Percentiles rank a stretch among this genome's conserved stretches.
Evolutionary conservation across 1,139 yeast species (phyloP).

Genomic region (Taphrina communis): DNA sequence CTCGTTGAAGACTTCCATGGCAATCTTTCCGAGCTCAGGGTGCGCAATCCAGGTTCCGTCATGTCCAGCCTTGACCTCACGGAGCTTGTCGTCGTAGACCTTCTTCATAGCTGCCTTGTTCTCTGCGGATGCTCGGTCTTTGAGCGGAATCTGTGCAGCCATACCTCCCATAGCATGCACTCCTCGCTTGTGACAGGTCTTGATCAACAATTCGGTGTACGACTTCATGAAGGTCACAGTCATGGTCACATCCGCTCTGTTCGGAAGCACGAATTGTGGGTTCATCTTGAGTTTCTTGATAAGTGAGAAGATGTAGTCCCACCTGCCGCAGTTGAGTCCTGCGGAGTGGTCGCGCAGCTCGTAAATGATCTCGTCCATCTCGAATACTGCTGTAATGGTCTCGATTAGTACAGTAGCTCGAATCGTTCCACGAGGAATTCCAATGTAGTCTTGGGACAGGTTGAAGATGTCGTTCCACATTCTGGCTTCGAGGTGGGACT

Average conservation of each 20-base stretch:
- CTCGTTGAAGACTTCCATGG: conserved; percentile 76
- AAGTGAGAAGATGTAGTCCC: conserved; percentile 80
- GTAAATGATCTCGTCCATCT: conserved; percentile 80
- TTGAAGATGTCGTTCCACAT: conserved; percentile 80
- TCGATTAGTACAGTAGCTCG: conserved; percentile 80
- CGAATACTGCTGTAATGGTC: conserved; percentile 77
- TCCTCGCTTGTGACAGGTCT: conserved; percentile 75
- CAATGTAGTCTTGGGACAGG: conserved; percentile 69
- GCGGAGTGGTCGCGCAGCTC: conserved; percentile 76
- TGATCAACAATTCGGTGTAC: conserved; percentile 68
- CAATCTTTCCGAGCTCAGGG: conserved; percentile 77
- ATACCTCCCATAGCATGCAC: conserved; percentile 85
- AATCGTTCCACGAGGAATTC: conserved; percentile 71
- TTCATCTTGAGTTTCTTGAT: conserved; percentile 71
- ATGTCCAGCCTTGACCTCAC: conserved; percentile 77
- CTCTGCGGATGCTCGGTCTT: conserved; percentile 56
- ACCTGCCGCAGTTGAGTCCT: conserved; percentile 81
- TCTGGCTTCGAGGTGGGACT: conserved; percentile 77
- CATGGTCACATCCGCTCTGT: conserved; percentile 76
- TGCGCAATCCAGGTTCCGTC: conserved; percentile 87
- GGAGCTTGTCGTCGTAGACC: conserved; percentile 71
- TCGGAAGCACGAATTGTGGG: conserved; percentile 69
- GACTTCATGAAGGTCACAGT: conserved; percentile 75
- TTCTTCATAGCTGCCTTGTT: conserved; percentile 72
- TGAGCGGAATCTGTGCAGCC: conserved; percentile 85